Base-by-base conservation (phyloP, 768 basidiomycete genomes). In the Trametes cingulata region DNA sequence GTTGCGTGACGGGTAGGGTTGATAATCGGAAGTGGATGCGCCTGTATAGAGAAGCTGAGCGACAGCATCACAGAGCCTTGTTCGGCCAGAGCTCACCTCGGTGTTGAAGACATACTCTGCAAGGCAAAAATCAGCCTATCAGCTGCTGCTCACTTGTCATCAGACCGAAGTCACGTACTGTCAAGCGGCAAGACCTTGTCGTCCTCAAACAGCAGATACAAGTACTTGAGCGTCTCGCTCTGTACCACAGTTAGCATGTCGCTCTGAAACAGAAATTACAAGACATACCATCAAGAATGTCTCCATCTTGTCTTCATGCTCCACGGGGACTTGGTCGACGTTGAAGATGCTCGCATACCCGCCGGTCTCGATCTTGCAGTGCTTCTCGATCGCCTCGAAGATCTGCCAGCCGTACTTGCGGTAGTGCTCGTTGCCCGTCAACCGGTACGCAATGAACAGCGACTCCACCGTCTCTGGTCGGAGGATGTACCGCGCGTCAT, bases 401-500 rank as follows among this genome's bases (percentile, higher is more conserved):
- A 97, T 95, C 20, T 77, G 71, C 94, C 95, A 97, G 20, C 91
- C 95, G 66, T 85, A 83, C 19, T 88, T 82, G 14, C 95, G 85
- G 70, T 95, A 98, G 25, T 80, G 77, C 27, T 80, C 75, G 67
- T 97, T 86, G 6, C 93, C 93, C 2, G 95, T 96, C 4, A 94
- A 77, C n/a, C 95, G 84, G 73, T 81, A 97, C 0, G 93, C 95
- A 43, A 94, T 77, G 79, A 98, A 96, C 40, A 97, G 84, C 0
- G 92, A 95, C 72, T 98, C 95, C 24, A 95, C 83, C 1, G 95
- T 98, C 77, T 98, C 95, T 2, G 95, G 95, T 84, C 94, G 85
- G 9, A 98, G 85, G 72, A 98, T 97, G 71, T 98, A 97, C 39
- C 94, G 85, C 12, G 93, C 93, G 66, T 96, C 94, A 63, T 94